Conservation (phyloP, 768 basidiomycete genomes). For the Chalciporus piperatus region DNA sequence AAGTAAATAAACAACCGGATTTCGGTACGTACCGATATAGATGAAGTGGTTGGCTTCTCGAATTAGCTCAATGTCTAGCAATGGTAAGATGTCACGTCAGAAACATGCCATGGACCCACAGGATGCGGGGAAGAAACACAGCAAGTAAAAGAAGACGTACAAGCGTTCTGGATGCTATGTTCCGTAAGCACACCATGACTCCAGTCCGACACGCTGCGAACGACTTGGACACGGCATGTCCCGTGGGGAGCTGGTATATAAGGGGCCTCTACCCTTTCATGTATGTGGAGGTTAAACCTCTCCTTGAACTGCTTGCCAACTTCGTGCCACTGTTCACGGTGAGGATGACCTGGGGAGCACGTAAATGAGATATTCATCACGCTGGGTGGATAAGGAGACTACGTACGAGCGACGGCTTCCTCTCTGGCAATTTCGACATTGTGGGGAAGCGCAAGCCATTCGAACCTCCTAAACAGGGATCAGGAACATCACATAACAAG, state of each 20-base stretch:
- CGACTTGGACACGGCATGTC: slow-evolving; percentile 71
- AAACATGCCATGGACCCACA: not conserved
- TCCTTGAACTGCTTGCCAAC: slow-evolving; percentile 62
- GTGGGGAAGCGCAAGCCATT: slow-evolving; percentile 82
- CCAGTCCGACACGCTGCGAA: slow-evolving; percentile 91
- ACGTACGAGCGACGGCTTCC: slow-evolving; percentile 62
- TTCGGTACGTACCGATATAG: slow-evolving; percentile 72
- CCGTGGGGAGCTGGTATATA: slow-evolving; percentile 46
- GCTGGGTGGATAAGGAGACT: not conserved
- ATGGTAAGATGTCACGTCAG: not conserved
- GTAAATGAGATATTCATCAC: not conserved
- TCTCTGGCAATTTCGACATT: slow-evolving; percentile 48
- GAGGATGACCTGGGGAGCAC: slow-evolving; percentile 54
- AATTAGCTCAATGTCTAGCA: slow-evolving; percentile 73
- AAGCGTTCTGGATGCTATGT: slow-evolving; percentile 90
- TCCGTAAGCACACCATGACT: slow-evolving; percentile 89
- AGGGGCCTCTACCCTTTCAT: slow-evolving; percentile 37
- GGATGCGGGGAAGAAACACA: not conserved
- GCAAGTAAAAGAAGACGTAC: slow-evolving; percentile 42
- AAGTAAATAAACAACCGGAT: not conserved
- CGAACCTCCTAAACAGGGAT: slow-evolving; percentile 40
- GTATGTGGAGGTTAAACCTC: slow-evolving; percentile 53
- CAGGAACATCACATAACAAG: not conserved
- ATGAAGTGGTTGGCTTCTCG: slow-evolving; percentile 83
- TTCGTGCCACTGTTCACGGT: slow-evolving; percentile 56